These are phyloP conservation scores for Eucalyptus camaldulensis DNA, from an alignment of 345 rosid genomes.

Conservation along the genomic window DNA sequence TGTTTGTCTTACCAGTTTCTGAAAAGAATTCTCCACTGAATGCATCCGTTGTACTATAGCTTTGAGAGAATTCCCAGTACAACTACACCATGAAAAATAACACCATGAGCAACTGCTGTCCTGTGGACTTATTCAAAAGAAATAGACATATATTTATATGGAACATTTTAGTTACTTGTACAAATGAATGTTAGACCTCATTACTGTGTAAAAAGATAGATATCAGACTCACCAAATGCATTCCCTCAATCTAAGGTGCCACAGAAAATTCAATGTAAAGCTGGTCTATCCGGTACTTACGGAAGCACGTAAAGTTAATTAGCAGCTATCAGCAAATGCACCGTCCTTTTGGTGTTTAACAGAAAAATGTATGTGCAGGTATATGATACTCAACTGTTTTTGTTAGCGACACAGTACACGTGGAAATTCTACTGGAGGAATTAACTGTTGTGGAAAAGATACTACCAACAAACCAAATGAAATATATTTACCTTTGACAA, in stretches of 20 bases:
- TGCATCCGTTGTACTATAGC: background rate
- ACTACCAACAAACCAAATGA: background rate
- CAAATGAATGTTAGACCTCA: background rate
- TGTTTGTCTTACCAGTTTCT: background rate
- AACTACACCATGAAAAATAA: background rate
- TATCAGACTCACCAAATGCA: background rate
- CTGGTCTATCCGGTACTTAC: rapidly evolving
- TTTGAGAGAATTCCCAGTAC: background rate
- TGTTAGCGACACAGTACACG: background rate
- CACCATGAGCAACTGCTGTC: background rate
- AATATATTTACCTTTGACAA: too few species aligned
- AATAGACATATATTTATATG: background rate
- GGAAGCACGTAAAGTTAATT: background rate
- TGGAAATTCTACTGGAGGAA: background rate
- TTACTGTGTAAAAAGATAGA: background rate
- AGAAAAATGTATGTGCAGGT: background rate
- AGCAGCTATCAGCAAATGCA: background rate
- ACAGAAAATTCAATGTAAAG: background rate
- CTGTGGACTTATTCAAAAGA: rapidly evolving
- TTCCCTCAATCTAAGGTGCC: background rate
- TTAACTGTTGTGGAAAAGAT: too few species aligned
- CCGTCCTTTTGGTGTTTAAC: background rate
- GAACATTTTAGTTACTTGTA: background rate
- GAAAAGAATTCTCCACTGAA: background rate
- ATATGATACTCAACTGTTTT: background rate